Percentiles rank a stretch among this genome's conserved stretches.
Evolutionary conservation across 345 rosid genomes (phyloP).

Genomic region (Corchorus capsularis): DNA sequence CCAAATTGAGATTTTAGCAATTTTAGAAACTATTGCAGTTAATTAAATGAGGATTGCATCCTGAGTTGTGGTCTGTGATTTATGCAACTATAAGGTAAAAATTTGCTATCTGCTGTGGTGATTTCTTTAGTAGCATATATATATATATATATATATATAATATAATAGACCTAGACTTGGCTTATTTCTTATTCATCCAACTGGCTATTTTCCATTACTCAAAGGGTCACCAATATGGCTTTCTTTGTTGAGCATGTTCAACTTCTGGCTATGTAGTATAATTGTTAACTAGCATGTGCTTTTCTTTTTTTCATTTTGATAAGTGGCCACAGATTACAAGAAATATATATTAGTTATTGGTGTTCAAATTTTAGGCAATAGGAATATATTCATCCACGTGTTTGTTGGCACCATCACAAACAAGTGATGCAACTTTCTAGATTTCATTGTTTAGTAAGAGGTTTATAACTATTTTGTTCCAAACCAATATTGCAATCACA

Average conservation of each 20-base stretch:
- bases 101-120: not conserved
- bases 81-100: no score
- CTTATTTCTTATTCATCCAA: conserved; percentile 4
- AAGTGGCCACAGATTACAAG: conserved; percentile 70
- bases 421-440: conserved; percentile 50
- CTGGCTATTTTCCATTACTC: conserved; percentile 34
- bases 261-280: conserved; percentile 77
- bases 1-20: no score
- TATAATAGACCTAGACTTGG: not conserved
- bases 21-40: not conserved
- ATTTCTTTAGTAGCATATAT: not conserved
- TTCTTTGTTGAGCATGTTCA: conserved; percentile 94
- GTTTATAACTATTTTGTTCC: conserved; percentile 13
- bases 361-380: conserved; percentile 61
- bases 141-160: no score
- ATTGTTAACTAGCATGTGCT: not conserved
- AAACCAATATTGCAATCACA: not conserved
- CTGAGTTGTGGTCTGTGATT: no score
- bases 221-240: conserved; percentile 91
- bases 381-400: conserved; percentile 65
- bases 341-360: conserved; percentile 55
- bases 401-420: conserved; percentile 95
- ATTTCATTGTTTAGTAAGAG: not conserved
- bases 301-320: conserved; percentile 8
- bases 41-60: no score